A percentile compares a stretch with the other conserved stretches of the same genome.
phyloP scores from a whole-genome alignment of 1,284 basidiomycete species.

The Rhodotorula sp. region DNA sequence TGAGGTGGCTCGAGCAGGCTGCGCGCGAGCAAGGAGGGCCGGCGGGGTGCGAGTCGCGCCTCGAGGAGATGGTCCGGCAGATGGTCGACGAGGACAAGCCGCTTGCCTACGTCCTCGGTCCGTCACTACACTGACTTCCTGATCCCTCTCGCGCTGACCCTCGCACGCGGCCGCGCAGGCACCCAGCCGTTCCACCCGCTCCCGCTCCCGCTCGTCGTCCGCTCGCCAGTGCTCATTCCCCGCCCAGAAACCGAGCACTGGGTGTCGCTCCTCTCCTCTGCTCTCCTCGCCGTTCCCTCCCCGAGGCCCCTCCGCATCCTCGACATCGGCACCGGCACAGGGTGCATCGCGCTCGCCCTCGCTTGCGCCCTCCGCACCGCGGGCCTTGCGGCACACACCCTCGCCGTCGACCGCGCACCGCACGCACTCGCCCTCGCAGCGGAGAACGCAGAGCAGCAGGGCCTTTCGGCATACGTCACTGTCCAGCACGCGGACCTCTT shows the following conservation, averaged over 20 bases:
- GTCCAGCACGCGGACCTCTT: slow-evolving; percentile 57
- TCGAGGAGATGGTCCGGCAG: slow-evolving; percentile 30
- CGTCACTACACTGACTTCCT: slow-evolving; percentile 41
- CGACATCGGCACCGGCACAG: slow-evolving; percentile 87
- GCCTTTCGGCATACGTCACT: slow-evolving; percentile 16
- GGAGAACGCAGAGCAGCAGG: slow-evolving; percentile 64
- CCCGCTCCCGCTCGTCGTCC: slow-evolving; percentile 60
- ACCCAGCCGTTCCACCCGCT: slow-evolving; percentile 84
- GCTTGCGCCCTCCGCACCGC: neutral
- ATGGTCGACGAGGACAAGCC: slow-evolving; percentile 65
- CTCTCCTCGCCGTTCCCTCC: slow-evolving; percentile 48
- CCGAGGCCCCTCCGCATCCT: slow-evolving; percentile 59
- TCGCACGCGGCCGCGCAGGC: slow-evolving; percentile 57
- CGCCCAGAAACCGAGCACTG: slow-evolving; percentile 89
- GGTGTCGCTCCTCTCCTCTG: slow-evolving; percentile 49
- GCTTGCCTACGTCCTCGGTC: slow-evolving; percentile 87
- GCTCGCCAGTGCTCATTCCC: slow-evolving; percentile 81
- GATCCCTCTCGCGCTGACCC: neutral
- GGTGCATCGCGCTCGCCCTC: slow-evolving; percentile 71
- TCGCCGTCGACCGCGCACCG: slow-evolving; percentile 71
- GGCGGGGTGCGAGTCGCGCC: neutral
- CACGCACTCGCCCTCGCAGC: slow-evolving; percentile 68
- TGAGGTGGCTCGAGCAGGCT: slow-evolving; percentile 24
- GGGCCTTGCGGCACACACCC: slow-evolving; percentile 57
- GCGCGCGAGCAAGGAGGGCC: neutral